These are phyloP conservation scores for Aspergillus sp. DNA, from an alignment of 2,329 filamentous ascomycete genomes.

Conservation along the genomic window DNA sequence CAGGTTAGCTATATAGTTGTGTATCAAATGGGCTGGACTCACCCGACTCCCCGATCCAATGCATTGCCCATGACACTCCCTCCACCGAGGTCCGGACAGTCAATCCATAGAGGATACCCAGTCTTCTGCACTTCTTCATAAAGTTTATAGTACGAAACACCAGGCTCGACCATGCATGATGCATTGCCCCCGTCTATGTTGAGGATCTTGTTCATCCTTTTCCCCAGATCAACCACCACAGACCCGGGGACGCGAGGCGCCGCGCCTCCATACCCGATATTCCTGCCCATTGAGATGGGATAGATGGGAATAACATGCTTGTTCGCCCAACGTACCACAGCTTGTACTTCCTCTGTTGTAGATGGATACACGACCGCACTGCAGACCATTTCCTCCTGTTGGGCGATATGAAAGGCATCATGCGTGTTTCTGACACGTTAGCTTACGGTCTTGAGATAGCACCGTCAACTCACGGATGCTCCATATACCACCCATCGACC, in stretches of 20 bases:
- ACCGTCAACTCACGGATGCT: not conserved
- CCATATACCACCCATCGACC: not conserved
- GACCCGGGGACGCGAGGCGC: not conserved
- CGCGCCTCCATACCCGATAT: not conserved
- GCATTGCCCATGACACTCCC: conserved; percentile 50
- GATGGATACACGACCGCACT: not conserved
- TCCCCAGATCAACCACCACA: not conserved
- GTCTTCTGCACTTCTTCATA: conserved; percentile 40
- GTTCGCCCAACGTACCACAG: not conserved
- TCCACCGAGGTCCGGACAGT: conserved; percentile 34
- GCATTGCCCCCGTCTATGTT: conserved; percentile 52
- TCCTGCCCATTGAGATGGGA: too few relatives aligned
- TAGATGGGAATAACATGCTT: too few relatives aligned
- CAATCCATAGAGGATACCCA: conserved; percentile 28
- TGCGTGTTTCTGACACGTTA: not conserved
- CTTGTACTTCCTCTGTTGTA: not conserved
- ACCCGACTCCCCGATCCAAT: conserved; percentile 39
- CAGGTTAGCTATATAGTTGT: too few relatives aligned
- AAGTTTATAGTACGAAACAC: conserved; percentile 54
- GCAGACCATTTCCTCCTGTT: not conserved
- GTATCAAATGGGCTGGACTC: too few relatives aligned
- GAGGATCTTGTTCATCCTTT: conserved; percentile 52
- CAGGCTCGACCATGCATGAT: conserved; percentile 55
- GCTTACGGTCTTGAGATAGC: fast-evolving
- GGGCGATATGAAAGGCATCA: not conserved